Conservation (phyloP, 2,329 filamentous ascomycete species). For the Claviceps digitariae region DNA sequence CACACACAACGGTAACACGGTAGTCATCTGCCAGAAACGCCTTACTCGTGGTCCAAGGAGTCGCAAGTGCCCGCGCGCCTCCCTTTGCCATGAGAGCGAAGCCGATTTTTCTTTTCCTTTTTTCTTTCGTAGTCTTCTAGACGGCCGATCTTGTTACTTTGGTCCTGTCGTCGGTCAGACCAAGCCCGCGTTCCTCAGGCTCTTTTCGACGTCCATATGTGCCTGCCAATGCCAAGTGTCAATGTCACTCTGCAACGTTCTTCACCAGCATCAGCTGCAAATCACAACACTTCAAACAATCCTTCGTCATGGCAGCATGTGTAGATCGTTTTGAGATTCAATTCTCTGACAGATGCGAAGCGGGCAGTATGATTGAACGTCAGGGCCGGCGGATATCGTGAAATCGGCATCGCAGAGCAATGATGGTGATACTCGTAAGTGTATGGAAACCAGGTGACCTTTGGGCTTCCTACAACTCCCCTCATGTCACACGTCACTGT, state of each 20-base stretch:
- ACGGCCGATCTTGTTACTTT: conserved; percentile 16
- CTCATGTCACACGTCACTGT: neutral
- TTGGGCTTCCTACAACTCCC: neutral
- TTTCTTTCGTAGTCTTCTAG: conserved; percentile 15
- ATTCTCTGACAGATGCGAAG: neutral
- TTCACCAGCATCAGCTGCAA: conserved; percentile 2
- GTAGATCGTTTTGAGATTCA: neutral
- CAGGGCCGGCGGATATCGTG: neutral
- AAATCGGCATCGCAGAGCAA: neutral
- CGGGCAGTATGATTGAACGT: neutral
- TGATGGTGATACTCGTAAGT: neutral
- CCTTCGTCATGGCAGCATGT: neutral
- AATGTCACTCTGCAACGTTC: conserved; percentile 16
- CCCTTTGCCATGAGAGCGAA: conserved; percentile 6
- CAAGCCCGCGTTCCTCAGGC: conserved; percentile 17
- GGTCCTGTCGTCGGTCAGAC: conserved; percentile 9
- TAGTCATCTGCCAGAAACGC: conserved; percentile 11
- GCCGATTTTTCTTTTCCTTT: neutral
- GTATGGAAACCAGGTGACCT: neutral
- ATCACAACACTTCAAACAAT: neutral
- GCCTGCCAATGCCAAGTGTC: conserved; percentile 17
- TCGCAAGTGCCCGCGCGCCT: conserved; percentile 10
- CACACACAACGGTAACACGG: conserved; percentile 14
- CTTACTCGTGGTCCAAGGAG: conserved; percentile 9
- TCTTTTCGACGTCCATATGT: conserved; percentile 13